Base-by-base conservation (phyloP, 1,284 basidiomycete genomes). In the Leccinum cinnamomeum region DNA sequence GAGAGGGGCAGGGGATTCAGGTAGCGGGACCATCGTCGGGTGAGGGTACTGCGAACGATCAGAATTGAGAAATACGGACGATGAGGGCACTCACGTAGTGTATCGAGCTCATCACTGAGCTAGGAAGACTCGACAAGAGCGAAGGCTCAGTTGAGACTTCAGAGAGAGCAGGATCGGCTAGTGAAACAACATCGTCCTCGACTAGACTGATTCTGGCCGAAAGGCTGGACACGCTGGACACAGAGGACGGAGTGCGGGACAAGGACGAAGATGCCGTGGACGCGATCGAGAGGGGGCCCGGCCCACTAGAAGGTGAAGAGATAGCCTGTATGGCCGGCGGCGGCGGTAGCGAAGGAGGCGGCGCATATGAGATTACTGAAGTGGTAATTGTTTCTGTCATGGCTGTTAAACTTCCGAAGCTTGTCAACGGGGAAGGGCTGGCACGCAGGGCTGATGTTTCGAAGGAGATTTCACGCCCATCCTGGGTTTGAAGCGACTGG, bases 391-490 rank as follows among this genome's bases (percentile, higher is more conserved):
- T 73, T 59, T 82, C 78, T 10, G 81, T 73, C 56, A 81, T 68
- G 20, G 63, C 68, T n/a, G 71, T 73, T 35, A 75, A 61, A 46
- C 67, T 76, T 50, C 65, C 75, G 0, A 76, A 58, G n/a, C 72
- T 76, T 3, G 64, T 80, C 71, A 63, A 72, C 30, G 37, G 83
- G 1, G 83, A 84, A 30, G 78, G 77, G 59, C 77, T 84, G 0
- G 84, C 81, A 44, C 80, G 75, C 69, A 84, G 73, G 62, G 83
- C 75, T 0, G 83, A 84, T 0, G 83, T 83, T 54, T 91, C 89
- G 64, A 86, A 88, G 0, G 88, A 89, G 0, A 70, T 75, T 66
- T 91, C 89, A 2, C 74, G 77, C 1, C 80, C 82, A 56, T 90
- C 87, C 2, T 80, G 82, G 30, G 89, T 69, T 1, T 82, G 82